A percentile compares a stretch with the other conserved stretches of the same genome.
phyloP scores from a whole-genome alignment of 2,329 filamentous ascomycete genomes.

The Xylariales sp. region DNA sequence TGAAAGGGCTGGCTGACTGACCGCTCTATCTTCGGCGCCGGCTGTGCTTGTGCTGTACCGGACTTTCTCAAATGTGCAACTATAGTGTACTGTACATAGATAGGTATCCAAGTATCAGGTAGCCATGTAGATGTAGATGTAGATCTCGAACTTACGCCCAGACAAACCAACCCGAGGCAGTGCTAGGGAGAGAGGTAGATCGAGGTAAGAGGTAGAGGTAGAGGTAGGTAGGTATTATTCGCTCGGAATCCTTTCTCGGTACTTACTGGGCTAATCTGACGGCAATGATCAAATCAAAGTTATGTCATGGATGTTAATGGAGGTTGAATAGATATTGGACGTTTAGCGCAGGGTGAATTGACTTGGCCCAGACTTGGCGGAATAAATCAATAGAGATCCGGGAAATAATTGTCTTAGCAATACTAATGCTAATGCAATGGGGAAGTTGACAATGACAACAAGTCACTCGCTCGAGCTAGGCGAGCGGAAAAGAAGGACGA shows the following conservation, averaged over 20 bases:
- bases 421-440: background rate
- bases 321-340: too few relatives aligned
- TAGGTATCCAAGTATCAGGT: background rate
- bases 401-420: conserved; percentile 6
- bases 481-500: conserved; percentile 1
- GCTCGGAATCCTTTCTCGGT: conserved; percentile 1
- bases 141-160: background rate
- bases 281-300: background rate
- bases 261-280: background rate
- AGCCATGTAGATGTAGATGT: background rate
- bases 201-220: too few relatives aligned
- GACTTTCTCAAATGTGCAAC: background rate
- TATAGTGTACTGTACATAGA: background rate
- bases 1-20: conserved; percentile 21
- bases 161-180: conserved; percentile 16
- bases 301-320: background rate
- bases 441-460: conserved; percentile 1
- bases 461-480: conserved; percentile 2
- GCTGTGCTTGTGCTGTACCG: too few relatives aligned
- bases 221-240: too few relatives aligned
- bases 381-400: background rate
- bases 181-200: background rate
- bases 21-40: conserved; percentile 1
- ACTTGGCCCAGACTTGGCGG: conserved; percentile 7
- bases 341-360: background rate